Base-by-base conservation (phyloP, 768 basidiomycete genomes). In the Baorangia bicolor region DNA sequence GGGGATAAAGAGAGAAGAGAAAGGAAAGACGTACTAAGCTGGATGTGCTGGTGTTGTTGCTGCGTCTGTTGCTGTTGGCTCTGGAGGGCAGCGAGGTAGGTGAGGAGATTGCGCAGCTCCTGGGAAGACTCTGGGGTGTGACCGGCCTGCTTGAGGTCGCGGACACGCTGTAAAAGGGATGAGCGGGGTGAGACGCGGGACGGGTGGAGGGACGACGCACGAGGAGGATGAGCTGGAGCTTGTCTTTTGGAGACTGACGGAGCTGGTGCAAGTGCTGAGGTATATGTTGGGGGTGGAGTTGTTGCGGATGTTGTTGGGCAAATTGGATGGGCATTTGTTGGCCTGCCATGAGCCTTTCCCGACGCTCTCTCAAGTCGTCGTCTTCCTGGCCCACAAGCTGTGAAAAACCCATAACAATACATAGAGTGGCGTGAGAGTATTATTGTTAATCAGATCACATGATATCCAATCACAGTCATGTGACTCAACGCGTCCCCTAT, bases 51-150 rank as follows among this genome's bases (percentile, higher is more conserved):
- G 0, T 58, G 65, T 2, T 64, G 60, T 18, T 72, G 70, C 43
- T 77, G 68, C 23, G 55, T 43, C 2, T 60, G 67, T 25, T 67
- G 60, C 34, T 72, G 64, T 13, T 66, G 60, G 18, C 34, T 67
- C 53, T 69, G 61, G 41, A 77, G 57, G 8, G 61, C 63, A 5
- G 66, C 61, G 37, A 84, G 62, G 58, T 77, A 68, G 27, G 72
- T 68, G 46, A 75, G 60, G 43, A 83, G 68, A 53, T 64, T 70
- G 7, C 69, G 74, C 23, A 82, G 70, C 51, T 84, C 82, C 23
- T 59, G 67, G 10, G 70, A 74, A 2, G 73, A 75, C 45, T 81
- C 77, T n/a, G 75, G 68, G 12, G 80, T 78, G 55, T 67, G 69
- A 13, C 82, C 82, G 37, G 73, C 68, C n/a, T 63, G 63, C 38